Conservation (phyloP, 2,329 filamentous ascomycete species). For the Cryphonectria carpinicola region DNA sequence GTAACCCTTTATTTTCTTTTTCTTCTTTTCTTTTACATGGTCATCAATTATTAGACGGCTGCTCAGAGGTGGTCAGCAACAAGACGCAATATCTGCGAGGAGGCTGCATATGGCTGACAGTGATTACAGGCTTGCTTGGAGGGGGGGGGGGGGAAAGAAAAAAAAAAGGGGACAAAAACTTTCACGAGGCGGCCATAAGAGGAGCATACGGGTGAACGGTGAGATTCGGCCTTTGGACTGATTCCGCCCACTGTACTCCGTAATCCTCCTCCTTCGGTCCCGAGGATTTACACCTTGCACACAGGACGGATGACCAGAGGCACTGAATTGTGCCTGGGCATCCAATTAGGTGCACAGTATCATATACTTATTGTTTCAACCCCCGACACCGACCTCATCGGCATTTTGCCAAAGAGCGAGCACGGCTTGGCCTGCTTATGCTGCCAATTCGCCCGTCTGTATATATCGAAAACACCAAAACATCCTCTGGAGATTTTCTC, state of each 20-base stretch:
- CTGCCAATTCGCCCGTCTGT: neutral
- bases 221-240: neutral
- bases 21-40: too few relatives aligned
- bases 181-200: too few relatives aligned
- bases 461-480: too few relatives aligned
- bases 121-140: too few relatives aligned
- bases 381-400: neutral
- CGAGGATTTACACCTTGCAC: neutral
- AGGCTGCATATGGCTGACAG: too few relatives aligned
- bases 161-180: too few relatives aligned
- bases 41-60: too few relatives aligned
- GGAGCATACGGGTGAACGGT: neutral
- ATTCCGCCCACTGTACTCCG: neutral
- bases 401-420: neutral
- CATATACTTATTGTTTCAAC: neutral
- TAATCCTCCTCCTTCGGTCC: neutral
- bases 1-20: too few relatives aligned
- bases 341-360: neutral
- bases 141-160: too few relatives aligned
- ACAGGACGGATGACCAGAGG: neutral
- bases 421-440: neutral
- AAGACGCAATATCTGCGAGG: too few relatives aligned
- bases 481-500: neutral
- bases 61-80: too few relatives aligned
- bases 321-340: neutral